A percentile compares a stretch with the other conserved stretches of the same genome.
Evolutionary conservation across 352 stramenopile genomes (phyloP).

Genomic region (Plasmopara halstedii): DNA sequence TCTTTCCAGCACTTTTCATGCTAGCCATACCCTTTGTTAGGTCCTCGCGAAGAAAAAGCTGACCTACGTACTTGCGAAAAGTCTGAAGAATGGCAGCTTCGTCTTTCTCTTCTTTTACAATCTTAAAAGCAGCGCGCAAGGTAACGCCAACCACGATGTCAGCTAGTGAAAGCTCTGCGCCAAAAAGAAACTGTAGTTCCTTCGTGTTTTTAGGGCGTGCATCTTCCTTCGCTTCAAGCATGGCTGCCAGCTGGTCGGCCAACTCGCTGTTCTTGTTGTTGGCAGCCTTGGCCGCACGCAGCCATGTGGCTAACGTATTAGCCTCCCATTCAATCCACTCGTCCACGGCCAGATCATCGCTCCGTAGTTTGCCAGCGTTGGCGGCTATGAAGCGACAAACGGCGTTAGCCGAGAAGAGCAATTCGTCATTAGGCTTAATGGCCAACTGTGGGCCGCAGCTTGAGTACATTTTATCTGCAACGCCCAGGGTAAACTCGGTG

Average conservation of each 20-base stretch:
- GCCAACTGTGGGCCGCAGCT: constrained; percentile 48
- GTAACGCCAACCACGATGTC: constrained; percentile 70
- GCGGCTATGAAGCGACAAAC: constrained; percentile 66
- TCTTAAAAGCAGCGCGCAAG: constrained; percentile 47
- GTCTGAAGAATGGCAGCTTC: constrained; percentile 38
- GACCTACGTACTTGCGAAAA: constrained; percentile 59
- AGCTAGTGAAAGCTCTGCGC: constrained; percentile 50
- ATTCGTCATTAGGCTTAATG: constrained; percentile 21
- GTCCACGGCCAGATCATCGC: constrained; percentile 70
- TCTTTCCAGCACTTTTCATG: constrained; percentile 38
- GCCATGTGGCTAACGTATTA: constrained; percentile 49
- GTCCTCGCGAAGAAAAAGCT: constrained; percentile 44
- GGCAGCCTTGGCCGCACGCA: constrained; percentile 44
- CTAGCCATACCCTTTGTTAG: constrained; percentile 42
- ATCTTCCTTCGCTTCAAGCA: constrained; percentile 61
- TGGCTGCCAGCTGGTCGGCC: constrained; percentile 29
- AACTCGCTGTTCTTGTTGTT: constrained; percentile 18
- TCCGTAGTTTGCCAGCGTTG: constrained; percentile 40
- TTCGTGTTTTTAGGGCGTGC: constrained; percentile 32
- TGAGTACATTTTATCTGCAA: constrained; percentile 48
- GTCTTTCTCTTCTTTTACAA: constrained; percentile 40
- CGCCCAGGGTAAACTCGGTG: constrained; percentile 40
- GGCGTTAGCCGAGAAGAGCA: constrained; percentile 73
- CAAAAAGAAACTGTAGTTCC: constrained; percentile 57
- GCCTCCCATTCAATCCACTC: constrained; percentile 82